phyloP scores from a whole-genome alignment of 2,329 filamentous ascomycete genomes.

The Tolypocladium cylindrosporum region DNA sequence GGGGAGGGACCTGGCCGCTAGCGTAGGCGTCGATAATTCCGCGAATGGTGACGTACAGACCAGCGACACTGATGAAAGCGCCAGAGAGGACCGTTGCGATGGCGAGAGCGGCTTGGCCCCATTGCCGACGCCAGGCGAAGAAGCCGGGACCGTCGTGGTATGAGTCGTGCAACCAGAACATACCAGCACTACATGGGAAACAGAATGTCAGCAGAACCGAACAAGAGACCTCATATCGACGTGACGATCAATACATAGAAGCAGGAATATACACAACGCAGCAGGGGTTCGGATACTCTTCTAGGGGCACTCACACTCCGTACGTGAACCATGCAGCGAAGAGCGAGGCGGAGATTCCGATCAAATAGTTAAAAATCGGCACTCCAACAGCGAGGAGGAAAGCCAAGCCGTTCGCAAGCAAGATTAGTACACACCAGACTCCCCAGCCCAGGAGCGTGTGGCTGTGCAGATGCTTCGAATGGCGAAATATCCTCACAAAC shows the following conservation, averaged over 20 bases:
- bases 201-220: neutral
- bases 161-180: conserved; percentile 40
- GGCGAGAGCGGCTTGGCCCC: conserved; percentile 26
- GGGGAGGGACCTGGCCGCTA: conserved; percentile 3
- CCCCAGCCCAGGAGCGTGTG: conserved; percentile 36
- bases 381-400: conserved; percentile 35
- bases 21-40: conserved; percentile 13
- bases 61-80: conserved; percentile 36
- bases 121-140: conserved; percentile 24
- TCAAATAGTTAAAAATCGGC: conserved; percentile 43
- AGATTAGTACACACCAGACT: conserved; percentile 33
- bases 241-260: neutral
- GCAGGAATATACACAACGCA: neutral
- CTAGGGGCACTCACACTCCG: conserved; percentile 22
- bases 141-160: conserved; percentile 31
- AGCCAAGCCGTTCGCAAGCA: conserved; percentile 34
- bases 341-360: conserved; percentile 37
- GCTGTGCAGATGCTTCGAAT: conserved; percentile 33
- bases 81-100: conserved; percentile 32
- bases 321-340: conserved; percentile 47
- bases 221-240: neutral
- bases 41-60: conserved; percentile 38
- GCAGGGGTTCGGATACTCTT: neutral
- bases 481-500: conserved; percentile 37
- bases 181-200: conserved; percentile 22